Percentiles rank a stretch among this genome's conserved stretches.
Evolutionary conservation across 805 yeast species (phyloP).

Genomic region (Ogataea nakhonphanomensis): DNA sequence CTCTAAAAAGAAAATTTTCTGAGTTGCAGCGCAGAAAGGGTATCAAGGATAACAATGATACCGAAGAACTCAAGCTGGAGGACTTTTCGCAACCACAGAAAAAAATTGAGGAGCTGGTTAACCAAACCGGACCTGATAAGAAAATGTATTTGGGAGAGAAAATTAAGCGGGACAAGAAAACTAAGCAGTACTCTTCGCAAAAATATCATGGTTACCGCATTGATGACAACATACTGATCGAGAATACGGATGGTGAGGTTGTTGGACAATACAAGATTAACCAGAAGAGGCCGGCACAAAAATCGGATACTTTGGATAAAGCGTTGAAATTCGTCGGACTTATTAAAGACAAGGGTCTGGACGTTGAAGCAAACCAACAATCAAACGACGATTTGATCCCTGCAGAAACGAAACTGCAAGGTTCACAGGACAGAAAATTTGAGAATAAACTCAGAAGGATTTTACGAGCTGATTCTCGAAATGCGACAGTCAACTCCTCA

Average conservation of each 20-base stretch:
- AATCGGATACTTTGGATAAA: slow-evolving; percentile 15
- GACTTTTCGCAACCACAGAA: slow-evolving; percentile 9
- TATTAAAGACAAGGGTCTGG: slow-evolving; percentile 16
- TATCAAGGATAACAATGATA: slow-evolving; percentile 2
- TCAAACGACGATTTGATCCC: slow-evolving; percentile 24
- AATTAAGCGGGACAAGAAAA: slow-evolving; percentile 8
- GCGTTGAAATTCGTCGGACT: slow-evolving; percentile 29
- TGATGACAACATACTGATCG: slow-evolving; percentile 75
- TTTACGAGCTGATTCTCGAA: slow-evolving; percentile 23
- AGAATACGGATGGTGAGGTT: slow-evolving; percentile 89
- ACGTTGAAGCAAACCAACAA: slow-evolving; percentile 21
- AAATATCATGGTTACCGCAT: slow-evolving; percentile 70
- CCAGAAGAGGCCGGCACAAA: slow-evolving; percentile 30
- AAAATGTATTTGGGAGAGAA: slow-evolving; percentile 15
- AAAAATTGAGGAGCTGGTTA: slow-evolving; percentile 14
- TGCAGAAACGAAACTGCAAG: slow-evolving; percentile 5
- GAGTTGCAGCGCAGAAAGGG: neutral
- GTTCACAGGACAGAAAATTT: slow-evolving; percentile 13
- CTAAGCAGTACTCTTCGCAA: slow-evolving; percentile 13
- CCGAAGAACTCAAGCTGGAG: slow-evolving; percentile 2
- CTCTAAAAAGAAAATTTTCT: slow-evolving; percentile 14
- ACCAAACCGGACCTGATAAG: slow-evolving; percentile 12
- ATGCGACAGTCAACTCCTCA: slow-evolving; percentile 17
- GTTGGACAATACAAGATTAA: slow-evolving; percentile 77
- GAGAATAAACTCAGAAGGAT: slow-evolving; percentile 28